Percentiles rank a stretch among this genome's conserved stretches.
phyloP scores from a whole-genome alignment of 2,329 filamentous ascomycete genomes.

The Botrytis squamosa region DNA sequence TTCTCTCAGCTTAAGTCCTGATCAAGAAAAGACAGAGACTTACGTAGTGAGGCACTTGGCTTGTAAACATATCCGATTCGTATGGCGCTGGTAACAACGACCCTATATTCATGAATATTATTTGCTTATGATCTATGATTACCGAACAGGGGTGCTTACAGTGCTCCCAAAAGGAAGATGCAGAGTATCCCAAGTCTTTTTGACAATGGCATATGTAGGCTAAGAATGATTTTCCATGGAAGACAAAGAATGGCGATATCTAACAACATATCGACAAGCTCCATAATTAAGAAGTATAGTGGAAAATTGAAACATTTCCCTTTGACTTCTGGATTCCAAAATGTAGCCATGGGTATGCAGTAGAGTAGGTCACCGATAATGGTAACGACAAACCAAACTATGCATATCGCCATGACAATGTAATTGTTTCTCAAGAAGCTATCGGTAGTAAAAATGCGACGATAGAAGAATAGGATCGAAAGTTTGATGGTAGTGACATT shows the following conservation, averaged over 20 bases:
- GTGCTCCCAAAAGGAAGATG: background rate
- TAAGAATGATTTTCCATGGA: background rate
- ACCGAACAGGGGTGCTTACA: background rate
- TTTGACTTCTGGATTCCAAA: constrained; percentile 1
- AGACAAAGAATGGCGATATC: background rate
- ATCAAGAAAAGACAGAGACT: background rate
- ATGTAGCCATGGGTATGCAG: background rate
- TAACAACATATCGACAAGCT: background rate
- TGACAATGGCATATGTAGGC: background rate
- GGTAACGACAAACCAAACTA: background rate
- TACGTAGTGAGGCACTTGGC: background rate
- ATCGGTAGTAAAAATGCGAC: background rate
- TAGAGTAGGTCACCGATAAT: background rate
- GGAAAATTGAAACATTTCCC: constrained; percentile 1
- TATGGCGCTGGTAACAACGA: background rate
- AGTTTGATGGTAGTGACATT: background rate
- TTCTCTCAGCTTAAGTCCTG: background rate
- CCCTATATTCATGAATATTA: background rate
- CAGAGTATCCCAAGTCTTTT: background rate
- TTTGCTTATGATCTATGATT: background rate
- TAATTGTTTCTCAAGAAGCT: background rate
- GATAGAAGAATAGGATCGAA: constrained; percentile 11
- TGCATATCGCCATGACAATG: background rate
- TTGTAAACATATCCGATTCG: background rate
- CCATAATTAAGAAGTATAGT: background rate